Conservation (phyloP, 2,329 filamentous ascomycete genomes). For the Stromatinia cepivora region DNA sequence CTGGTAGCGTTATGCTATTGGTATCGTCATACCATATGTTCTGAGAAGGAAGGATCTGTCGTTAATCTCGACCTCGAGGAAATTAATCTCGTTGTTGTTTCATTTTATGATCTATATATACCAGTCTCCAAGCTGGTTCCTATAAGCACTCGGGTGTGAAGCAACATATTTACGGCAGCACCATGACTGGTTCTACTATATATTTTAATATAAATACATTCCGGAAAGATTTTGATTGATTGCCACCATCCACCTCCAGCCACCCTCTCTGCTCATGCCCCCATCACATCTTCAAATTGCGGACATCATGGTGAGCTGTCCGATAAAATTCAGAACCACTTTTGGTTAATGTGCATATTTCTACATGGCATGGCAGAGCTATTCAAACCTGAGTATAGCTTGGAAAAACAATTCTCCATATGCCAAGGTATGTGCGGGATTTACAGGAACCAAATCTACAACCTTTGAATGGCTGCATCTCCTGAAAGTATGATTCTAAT, state of each 20-base stretch:
- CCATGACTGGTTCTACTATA: background rate
- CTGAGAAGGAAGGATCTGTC: slow-evolving; percentile 44
- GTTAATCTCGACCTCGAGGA: slow-evolving; percentile 45
- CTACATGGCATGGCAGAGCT: background rate
- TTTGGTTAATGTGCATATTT: background rate
- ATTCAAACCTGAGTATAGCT: background rate
- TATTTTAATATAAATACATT: background rate
- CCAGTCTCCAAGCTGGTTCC: background rate
- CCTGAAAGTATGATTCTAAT: background rate
- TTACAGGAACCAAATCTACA: background rate
- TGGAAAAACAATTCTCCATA: slow-evolving; percentile 15
- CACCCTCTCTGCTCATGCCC: background rate
- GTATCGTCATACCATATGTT: slow-evolving; percentile 36
- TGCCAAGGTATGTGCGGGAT: slow-evolving; percentile 20
- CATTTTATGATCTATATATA: slow-evolving; percentile 45
- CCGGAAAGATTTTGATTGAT: background rate
- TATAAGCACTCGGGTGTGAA: background rate
- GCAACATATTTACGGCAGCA: too few species aligned
- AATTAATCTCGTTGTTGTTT: slow-evolving; percentile 43
- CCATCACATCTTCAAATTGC: background rate
- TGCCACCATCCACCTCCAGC: background rate
- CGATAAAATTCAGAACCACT: background rate
- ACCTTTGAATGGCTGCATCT: slow-evolving; percentile 9
- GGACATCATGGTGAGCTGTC: background rate
- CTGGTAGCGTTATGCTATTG: slow-evolving; percentile 40